Conservation (phyloP, 2,329 filamentous ascomycete genomes). For the Trichoderma sp. region DNA sequence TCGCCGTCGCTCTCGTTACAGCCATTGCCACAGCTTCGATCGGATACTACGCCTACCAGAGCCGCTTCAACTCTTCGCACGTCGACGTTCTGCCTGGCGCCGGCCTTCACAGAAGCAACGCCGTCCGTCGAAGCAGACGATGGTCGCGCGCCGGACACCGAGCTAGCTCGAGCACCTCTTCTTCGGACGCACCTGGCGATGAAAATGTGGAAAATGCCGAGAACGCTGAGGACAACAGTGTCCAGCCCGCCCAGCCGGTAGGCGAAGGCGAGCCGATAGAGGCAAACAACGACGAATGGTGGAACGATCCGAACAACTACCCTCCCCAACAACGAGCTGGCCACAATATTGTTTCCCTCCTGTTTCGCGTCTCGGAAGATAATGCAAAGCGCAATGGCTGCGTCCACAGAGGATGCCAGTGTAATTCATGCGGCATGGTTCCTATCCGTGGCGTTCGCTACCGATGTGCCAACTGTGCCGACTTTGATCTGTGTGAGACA, state of each 20-base stretch:
- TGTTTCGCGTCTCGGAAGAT: constrained; percentile 93
- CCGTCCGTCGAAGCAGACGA: constrained; percentile 58
- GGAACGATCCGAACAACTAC: constrained; percentile 49
- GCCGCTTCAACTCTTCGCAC: constrained; percentile 36
- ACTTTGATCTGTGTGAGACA: constrained; percentile 93
- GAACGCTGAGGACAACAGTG: constrained; percentile 33
- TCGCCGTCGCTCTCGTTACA: constrained; percentile 60
- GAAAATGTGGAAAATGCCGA: constrained; percentile 45
- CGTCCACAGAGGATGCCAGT: constrained; percentile 89
- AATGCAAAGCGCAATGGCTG: constrained; percentile 87
- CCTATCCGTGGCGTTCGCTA: constrained; percentile 93
- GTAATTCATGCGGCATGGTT: constrained; percentile 83
- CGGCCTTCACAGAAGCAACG: constrained; percentile 67
- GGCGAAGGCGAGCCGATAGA: constrained; percentile 48
- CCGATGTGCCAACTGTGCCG: constrained; percentile 91
- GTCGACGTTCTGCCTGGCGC: constrained; percentile 35
- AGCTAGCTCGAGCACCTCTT: constrained; percentile 49
- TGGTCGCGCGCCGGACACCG: constrained; percentile 41
- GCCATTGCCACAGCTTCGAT: constrained; percentile 60
- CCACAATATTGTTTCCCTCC: constrained; percentile 79
- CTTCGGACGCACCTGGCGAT: constrained; percentile 48
- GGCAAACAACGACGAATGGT: constrained; percentile 56
- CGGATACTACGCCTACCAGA: constrained; percentile 62
- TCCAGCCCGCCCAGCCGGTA: constrained; percentile 37
- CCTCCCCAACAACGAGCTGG: constrained; percentile 58